These are phyloP conservation scores for Nelumbo lutea DNA, from an alignment of 164 flowering plant genomes.

Conservation along the genomic window DNA sequence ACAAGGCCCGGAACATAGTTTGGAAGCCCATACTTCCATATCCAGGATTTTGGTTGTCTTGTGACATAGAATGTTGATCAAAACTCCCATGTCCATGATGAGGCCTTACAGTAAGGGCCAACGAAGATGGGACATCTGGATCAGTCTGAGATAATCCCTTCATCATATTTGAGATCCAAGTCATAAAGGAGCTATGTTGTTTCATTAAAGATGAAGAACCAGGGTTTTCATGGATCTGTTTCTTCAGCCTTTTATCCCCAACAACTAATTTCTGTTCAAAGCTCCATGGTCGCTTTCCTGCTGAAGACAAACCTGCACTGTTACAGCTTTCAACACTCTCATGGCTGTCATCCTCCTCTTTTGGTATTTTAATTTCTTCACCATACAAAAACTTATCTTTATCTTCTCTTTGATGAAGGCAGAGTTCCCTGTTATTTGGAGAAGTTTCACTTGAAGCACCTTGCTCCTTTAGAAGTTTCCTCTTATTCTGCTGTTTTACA, in stretches of 20 bases:
- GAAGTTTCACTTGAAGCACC: conserved; percentile 19
- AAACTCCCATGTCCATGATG: conserved; percentile 17
- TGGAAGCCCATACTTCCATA: conserved; percentile 47
- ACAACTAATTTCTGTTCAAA: conserved; percentile 33
- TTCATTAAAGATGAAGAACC: conserved; percentile 29
- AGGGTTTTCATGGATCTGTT: conserved; percentile 20
- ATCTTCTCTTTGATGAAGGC: conserved; percentile 25
- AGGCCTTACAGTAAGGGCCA: conserved; percentile 29
- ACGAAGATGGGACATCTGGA: conserved; percentile 26
- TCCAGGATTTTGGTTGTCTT: conserved; percentile 16
- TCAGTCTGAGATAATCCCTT: conserved; percentile 42
- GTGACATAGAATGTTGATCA: conserved; percentile 19
- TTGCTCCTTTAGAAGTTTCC: conserved; percentile 9
- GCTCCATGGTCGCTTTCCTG: conserved; percentile 40
- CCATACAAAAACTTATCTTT: conserved; percentile 45
- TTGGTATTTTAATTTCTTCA: conserved; percentile 24
- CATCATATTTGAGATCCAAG: conserved; percentile 77
- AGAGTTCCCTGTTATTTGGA: conserved; percentile 20
- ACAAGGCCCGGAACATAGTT: conserved; percentile 53
- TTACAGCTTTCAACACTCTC: conserved; percentile 83
- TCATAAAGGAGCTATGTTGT: conserved; percentile 70
- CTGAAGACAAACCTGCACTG: conserved; percentile 37
- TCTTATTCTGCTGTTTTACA: conserved; percentile 9
- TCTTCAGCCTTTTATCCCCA: conserved; percentile 47
- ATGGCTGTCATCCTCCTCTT: conserved; percentile 50